Percentiles rank a stretch among this genome's conserved stretches.
phyloP scores from a whole-genome alignment of 73 alveolate genomes.

The Breviolum minutum region DNA sequence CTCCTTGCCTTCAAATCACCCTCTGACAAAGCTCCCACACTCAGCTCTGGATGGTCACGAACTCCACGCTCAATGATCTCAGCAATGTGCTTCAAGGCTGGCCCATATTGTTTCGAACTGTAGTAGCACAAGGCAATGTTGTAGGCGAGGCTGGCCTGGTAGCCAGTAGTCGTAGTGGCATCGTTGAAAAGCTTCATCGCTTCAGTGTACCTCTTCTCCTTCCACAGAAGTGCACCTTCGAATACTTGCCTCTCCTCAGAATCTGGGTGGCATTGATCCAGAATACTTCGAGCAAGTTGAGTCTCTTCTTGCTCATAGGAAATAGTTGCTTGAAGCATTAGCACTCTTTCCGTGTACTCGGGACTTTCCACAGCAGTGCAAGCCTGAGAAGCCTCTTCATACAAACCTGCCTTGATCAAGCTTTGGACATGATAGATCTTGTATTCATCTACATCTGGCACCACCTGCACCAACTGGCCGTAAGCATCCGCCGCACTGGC shows the following conservation, averaged over 20 bases:
- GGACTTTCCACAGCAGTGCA: conserved; percentile 86
- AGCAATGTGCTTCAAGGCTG: conserved; percentile 99
- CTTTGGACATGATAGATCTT: conserved; percentile 69
- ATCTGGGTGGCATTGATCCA: conserved; percentile 93
- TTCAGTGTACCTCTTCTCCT: conserved; percentile 89
- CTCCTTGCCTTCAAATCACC: conserved; percentile 97
- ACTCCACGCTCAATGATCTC: conserved; percentile 99
- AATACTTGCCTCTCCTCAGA: conserved; percentile 91
- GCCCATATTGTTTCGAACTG: conserved; percentile 97
- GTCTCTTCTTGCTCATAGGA: conserved; percentile 95
- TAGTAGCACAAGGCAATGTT: conserved; percentile 99
- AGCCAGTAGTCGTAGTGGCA: conserved; percentile 78
- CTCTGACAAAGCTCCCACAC: conserved; percentile 99
- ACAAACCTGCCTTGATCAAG: conserved; percentile 88
- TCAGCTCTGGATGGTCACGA: conserved; percentile 99
- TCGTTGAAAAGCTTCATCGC: conserved; percentile 93
- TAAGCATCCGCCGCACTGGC: conserved; percentile 98
- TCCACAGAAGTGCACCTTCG: conserved; percentile 95
- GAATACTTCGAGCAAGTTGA: conserved; percentile 86
- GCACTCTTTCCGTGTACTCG: conserved; percentile 86
- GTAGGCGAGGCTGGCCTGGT: conserved; percentile 99
- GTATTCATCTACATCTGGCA: conserved; percentile 96
- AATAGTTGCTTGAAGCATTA: conserved; percentile 95
- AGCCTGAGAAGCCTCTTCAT: conserved; percentile 89
- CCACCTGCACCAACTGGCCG: conserved; percentile 97